phyloP scores from a whole-genome alignment of 225 moss, liverwort and hornwort genomes.

The Ulota crispa region DNA sequence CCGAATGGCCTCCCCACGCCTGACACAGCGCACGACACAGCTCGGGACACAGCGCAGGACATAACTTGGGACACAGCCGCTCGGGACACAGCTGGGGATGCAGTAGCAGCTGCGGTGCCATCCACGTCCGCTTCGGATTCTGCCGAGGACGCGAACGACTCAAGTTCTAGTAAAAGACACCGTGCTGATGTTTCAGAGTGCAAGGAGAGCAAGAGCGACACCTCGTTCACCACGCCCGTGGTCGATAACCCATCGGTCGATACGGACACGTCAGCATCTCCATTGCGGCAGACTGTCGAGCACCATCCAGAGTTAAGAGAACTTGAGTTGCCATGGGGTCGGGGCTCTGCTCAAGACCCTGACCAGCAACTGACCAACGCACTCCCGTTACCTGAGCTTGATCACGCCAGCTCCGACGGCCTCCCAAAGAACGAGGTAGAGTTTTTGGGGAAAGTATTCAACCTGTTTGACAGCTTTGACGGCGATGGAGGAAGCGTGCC shows the following conservation, averaged over 20 bases:
- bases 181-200: not conserved
- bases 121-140: not conserved
- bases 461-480: conserved; percentile 13
- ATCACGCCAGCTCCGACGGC: not conserved
- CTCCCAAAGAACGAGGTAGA: not conserved
- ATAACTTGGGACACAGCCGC: not conserved
- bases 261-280: conserved; percentile 29
- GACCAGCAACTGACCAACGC: not conserved
- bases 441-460: conserved; percentile 1
- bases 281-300: not conserved
- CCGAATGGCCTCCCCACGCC: not conserved
- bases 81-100: not conserved
- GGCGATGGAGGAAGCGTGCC: not conserved
- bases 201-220: conserved; percentile 23
- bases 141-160: not conserved
- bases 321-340: not conserved
- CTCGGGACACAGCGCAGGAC: not conserved
- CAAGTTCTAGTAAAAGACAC: not conserved
- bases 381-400: not conserved
- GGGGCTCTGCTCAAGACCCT: not conserved
- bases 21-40: not conserved
- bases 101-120: not conserved
- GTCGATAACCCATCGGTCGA: not conserved
- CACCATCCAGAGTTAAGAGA: not conserved
- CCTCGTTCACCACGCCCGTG: conserved; percentile 19